Evolutionary conservation across 1,284 basidiomycete genomes (phyloP), one percentile per base, ranked within the genome.

Genomic region (Waitea zeae): DNA sequence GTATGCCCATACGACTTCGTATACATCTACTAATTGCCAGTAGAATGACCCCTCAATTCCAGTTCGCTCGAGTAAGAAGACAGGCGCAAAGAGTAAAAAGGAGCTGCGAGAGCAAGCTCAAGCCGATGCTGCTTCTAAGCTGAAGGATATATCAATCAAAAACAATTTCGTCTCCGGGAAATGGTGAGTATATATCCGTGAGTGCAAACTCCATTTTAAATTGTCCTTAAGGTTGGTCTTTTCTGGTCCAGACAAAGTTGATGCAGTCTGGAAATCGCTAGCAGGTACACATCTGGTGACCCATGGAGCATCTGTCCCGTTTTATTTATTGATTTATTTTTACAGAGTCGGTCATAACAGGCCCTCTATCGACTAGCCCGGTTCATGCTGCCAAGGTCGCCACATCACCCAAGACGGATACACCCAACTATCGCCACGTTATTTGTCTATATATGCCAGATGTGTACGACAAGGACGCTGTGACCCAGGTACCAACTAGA

Each of bases 381-480:
- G 72, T 66, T 12, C 60, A 49, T 39, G 45, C 58, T 20, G 62
- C 67, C 3, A 81, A 80, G 48, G 78, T 78, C 3, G 58, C 78
- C 1, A 81, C 77, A 3, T 67, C 61, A 17, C 65, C 70, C 1
- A 50, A 55, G 35, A 51, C 55, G 34, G 64, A 67, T 33, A 57
- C 41, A 5, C 49, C 64, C 12, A 61, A 66, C 31, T 50, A 67
- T 39, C 69, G 68, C 39, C 75, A 79, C 46, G 50, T 79, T 20
- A 64, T 81, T 18, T 79, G 74, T 42, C 43, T 81, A n/a, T 81
- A 80, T 45, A 49, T 81, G 15, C 75, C 78, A 4, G 54, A 81
- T 47, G 67, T 76, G 11, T 78, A 73, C 46, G 64, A 80, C 47
- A 69, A 74, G 46, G 56, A 56, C 24, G 54, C 54, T 20, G 69